Percentiles rank a stretch among this genome's conserved stretches.
Evolutionary conservation across 495 filamentous ascomycete species (phyloP).

Genomic region (Talaromyces adpressus): DNA sequence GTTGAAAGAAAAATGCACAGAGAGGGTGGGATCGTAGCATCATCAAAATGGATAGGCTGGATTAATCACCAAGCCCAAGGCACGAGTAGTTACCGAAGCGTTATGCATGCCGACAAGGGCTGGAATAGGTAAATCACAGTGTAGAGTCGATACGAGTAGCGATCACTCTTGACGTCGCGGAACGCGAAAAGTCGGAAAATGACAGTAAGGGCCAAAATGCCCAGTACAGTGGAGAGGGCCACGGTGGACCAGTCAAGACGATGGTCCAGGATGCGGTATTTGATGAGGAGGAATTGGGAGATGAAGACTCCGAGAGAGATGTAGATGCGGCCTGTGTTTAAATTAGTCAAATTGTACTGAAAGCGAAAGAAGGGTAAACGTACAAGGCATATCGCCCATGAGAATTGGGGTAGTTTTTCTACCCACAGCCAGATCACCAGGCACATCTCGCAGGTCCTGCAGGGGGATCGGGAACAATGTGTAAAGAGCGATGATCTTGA

Average conservation of each 20-base stretch:
- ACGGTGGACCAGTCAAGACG: constrained; percentile 7
- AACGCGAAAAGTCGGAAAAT: constrained; percentile 8
- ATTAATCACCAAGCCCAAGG: neutral
- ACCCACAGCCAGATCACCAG: constrained; percentile 7
- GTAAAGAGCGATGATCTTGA: constrained; percentile 8
- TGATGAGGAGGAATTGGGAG: constrained; percentile 6
- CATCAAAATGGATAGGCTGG: neutral
- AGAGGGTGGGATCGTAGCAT: neutral
- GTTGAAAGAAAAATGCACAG: neutral
- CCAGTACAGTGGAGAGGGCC: neutral
- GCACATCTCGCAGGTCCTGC: constrained; percentile 6
- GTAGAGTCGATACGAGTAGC: constrained; percentile 4
- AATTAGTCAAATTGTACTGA: neutral
- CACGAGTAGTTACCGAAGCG: constrained; percentile 1
- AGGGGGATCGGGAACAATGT: constrained; percentile 3
- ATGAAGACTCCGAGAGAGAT: constrained; percentile 4
- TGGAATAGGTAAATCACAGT: constrained; percentile 8
- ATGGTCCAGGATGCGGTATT: constrained; percentile 5
- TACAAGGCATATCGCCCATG: constrained; percentile 7
- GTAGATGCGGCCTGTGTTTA: constrained; percentile 5
- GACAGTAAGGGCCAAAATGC: neutral
- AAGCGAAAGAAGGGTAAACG: neutral
- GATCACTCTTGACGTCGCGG: constrained; percentile 8
- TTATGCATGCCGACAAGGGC: constrained; percentile 9
- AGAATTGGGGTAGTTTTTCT: constrained; percentile 7